Base-by-base conservation (phyloP, 2,329 filamentous ascomycete genomes). In the Penicillium brevicompactum region DNA sequence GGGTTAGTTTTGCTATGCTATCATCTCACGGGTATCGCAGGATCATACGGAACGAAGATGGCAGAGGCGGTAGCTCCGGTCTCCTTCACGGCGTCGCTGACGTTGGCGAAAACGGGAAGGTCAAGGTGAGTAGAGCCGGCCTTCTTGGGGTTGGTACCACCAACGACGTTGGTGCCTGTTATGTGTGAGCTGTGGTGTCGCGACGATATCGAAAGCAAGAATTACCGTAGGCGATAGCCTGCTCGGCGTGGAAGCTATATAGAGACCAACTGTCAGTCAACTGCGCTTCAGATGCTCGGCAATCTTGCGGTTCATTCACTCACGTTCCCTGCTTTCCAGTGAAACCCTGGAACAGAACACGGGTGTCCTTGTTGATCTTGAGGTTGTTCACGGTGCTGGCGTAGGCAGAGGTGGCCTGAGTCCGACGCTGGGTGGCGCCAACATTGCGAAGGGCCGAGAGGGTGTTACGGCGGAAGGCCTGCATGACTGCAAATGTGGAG, bases 121-220 rank as follows among this genome's bases (percentile, higher is more conserved):
- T 87, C 91, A 61, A 99, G 87, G 79, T 99, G 94, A 74, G 86
- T 88, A 70, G 85, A 80, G 72, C 94, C 94, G 65, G 94, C 94
- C 84, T 99, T 99, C 85, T 96, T 97, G 74, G 94, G 94, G 83
- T 97, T 97, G 73, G 93, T 97, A 74, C 94, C 94, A 77, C 94
- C 94, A 66, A 99, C 92, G 66, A 99, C 91, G 76, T 96, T 93
- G 70, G 94, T 99, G 76, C 93, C 91, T 95, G 70, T 60, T 49
- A 34, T 49, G 51, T 59, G 64, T 76, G 51, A 60, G 57, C 57
- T 55, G 38, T 49, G 46, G 46, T 56, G 34, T 48, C 41, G 56
- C 48, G 54, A 59, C 61, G 54, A 52, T 50, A 57, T 60, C 27
- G 53, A 58, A 61, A 59, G 54, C 53, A 57, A 50, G 58, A 40